These are phyloP conservation scores for Monosporascus cannonballus DNA, from an alignment of 2,329 filamentous ascomycete species.

Conservation along the genomic window DNA sequence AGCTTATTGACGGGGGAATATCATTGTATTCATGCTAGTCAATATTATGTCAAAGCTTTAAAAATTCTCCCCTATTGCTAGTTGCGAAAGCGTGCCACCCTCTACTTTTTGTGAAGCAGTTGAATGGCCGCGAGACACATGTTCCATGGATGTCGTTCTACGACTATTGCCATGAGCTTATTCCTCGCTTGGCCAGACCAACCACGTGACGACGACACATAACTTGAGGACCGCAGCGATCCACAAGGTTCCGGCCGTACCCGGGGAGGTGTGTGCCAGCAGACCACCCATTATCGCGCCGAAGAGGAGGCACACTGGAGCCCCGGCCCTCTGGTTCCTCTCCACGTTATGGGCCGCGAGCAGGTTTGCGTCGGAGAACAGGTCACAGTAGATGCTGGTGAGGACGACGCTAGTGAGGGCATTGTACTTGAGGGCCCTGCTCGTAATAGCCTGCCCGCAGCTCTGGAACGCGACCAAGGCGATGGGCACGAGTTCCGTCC, in stretches of 20 bases:
- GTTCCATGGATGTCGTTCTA: no score
- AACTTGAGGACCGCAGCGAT: conserved; percentile 52
- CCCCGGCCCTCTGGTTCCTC: conserved; percentile 43
- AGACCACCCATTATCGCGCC: conserved; percentile 46
- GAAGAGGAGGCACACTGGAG: conserved; percentile 41
- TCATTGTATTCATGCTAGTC: no score
- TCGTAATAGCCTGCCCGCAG: conserved; percentile 72
- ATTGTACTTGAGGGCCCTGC: conserved; percentile 61
- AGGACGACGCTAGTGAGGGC: conserved; percentile 72
- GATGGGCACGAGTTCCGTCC: conserved; percentile 60
- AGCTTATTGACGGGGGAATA: no score
- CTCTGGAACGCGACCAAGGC: conserved; percentile 70
- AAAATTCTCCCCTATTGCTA: no score
- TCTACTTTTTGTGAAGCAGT: no score
- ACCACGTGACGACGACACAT: conserved; percentile 50
- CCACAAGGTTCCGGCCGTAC: conserved; percentile 52
- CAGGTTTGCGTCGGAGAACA: conserved; percentile 59
- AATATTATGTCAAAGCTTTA: no score
- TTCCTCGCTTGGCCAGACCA: conserved; percentile 49
- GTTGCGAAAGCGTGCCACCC: no score
- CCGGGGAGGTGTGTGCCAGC: conserved; percentile 40
- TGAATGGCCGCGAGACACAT: no score
- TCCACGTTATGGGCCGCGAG: conserved; percentile 40
- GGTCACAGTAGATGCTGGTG: conserved; percentile 75
- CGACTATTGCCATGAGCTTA: neutral